A percentile compares a stretch with the other conserved stretches of the same genome.
phyloP scores from a whole-genome alignment of 2,329 filamentous ascomycete species.

The Microcyclospora tardicrescens region DNA sequence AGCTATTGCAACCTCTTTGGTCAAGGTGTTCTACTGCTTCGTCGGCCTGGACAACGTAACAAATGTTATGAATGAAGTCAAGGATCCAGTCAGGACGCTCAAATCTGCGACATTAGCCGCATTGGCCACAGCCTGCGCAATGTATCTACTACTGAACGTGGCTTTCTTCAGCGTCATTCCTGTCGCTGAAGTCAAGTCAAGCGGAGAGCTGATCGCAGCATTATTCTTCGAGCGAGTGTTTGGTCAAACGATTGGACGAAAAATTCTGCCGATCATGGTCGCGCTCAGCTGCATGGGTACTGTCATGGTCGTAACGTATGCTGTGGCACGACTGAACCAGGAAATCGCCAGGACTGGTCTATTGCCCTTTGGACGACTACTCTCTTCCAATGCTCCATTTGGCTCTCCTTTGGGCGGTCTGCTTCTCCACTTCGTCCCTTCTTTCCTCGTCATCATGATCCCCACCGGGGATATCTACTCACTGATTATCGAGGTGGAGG shows the following conservation, averaged over 20 bases:
- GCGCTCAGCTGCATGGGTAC: slow-evolving; percentile 57
- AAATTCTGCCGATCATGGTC: slow-evolving; percentile 42
- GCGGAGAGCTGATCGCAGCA: slow-evolving; percentile 43
- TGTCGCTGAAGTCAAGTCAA: slow-evolving; percentile 40
- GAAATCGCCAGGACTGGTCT: slow-evolving; percentile 54
- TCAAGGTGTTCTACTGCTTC: slow-evolving; percentile 61
- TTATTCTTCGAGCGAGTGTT: slow-evolving; percentile 47
- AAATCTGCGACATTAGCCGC: slow-evolving; percentile 52
- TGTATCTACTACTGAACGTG: slow-evolving; percentile 54
- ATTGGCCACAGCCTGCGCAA: slow-evolving; percentile 43
- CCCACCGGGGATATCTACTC: slow-evolving; percentile 56
- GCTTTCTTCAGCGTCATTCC: slow-evolving; percentile 53
- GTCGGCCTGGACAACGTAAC: slow-evolving; percentile 56
- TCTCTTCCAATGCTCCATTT: slow-evolving; percentile 51
- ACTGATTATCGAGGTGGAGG: slow-evolving; percentile 28
- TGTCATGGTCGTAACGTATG: slow-evolving; percentile 55
- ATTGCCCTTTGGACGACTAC: slow-evolving; percentile 49
- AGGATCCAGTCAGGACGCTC: slow-evolving; percentile 51
- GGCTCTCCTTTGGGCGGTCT: slow-evolving; percentile 49
- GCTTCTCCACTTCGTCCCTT: slow-evolving; percentile 52
- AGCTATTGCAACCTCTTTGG: slow-evolving; percentile 49
- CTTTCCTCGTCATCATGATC: slow-evolving; percentile 52
- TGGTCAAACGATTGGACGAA: slow-evolving; percentile 41
- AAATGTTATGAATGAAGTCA: slow-evolving; percentile 52
- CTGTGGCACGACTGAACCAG: slow-evolving; percentile 52